Evolutionary conservation across 2,329 filamentous ascomycete species (phyloP), one percentile per base, ranked within the genome.

Genomic region (Verticillium tricorpus): DNA sequence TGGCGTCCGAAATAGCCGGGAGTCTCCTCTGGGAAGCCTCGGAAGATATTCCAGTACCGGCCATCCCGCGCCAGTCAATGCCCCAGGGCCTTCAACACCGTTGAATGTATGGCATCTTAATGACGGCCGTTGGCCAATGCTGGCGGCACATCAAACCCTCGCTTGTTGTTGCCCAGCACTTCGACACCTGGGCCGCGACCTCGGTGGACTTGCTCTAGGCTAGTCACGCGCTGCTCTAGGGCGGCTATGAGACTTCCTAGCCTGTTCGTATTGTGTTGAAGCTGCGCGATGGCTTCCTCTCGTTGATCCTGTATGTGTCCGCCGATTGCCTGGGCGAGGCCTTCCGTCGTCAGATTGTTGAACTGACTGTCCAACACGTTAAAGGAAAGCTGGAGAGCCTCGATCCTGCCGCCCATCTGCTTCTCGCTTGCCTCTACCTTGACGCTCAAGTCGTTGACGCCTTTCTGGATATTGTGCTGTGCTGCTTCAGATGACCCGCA

Each of bases 311-410:
- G 45, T 32, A 82, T 70, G 14, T 78, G 69, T 1, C 70, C 69
- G 4, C 79, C 65, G 9, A 84, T 79, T 1, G 70, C 70, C 6
- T 74, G 70, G 15, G 76, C 78, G 31, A 83, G 70, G 2, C 71
- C 66, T 56, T 74, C 77, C 1, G 81, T 80, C 22, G 69, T 75
- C 8, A 87, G 69, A 64, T 82, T 84, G 61, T 78, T 79, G 63
- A 78, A 85, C 63, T 82, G 82, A 0, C 63, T 61, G 66, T 83
- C 78, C 8, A 87, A 65, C 1, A 74, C 69, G 22, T 66, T 67
- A 5, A 82, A 35, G 56, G 77, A 69, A 45, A 75, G 67, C 17
- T 75, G 71, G 6, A 82, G 64, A 5, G 69, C 68, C 0, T 74
- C 70, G 19, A 72, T 67, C 39, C 68, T 70, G 28, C 34, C 55